Percentiles rank a stretch among this genome's conserved stretches.
These are phyloP conservation scores for Acacia concinna DNA, from an alignment of 331 rosid genomes.

Conservation along the genomic window DNA sequence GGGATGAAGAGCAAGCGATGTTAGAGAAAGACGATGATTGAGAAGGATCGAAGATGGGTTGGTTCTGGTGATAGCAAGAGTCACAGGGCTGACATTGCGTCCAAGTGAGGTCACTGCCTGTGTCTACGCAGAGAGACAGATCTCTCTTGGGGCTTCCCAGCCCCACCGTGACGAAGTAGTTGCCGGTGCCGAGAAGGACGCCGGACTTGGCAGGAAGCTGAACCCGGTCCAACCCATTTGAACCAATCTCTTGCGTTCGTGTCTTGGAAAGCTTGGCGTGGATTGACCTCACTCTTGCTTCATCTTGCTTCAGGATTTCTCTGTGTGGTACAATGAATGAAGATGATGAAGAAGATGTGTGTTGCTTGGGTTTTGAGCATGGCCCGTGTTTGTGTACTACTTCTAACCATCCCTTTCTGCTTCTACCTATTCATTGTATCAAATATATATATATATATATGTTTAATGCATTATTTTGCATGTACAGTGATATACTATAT, in stretches of 20 bases:
- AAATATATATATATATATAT: no score
- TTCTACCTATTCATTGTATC: slow-evolving; percentile 7
- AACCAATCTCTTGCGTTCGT: neutral
- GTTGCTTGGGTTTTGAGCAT: slow-evolving; percentile 40
- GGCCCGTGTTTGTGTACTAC: slow-evolving; percentile 60
- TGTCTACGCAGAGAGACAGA: slow-evolving; percentile 60
- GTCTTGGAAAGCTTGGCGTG: slow-evolving; percentile 26
- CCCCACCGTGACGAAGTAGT: slow-evolving; percentile 63
- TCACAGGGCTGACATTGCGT: slow-evolving; percentile 81
- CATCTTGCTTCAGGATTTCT: slow-evolving; percentile 42
- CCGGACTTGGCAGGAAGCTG: slow-evolving; percentile 68
- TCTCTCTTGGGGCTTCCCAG: slow-evolving; percentile 62
- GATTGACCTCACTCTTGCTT: slow-evolving; percentile 32
- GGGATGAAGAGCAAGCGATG: slow-evolving; percentile 39
- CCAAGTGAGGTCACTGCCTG: slow-evolving; percentile 66
- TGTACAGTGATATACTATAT: no score
- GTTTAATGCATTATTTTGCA: no score
- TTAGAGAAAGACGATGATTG: slow-evolving; percentile 47
- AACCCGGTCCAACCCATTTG: neutral
- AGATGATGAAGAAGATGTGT: neutral
- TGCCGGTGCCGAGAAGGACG: slow-evolving; percentile 49
- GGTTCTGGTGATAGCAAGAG: slow-evolving; percentile 57
- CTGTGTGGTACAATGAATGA: neutral
- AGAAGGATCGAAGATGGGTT: slow-evolving; percentile 54
- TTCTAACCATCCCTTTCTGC: slow-evolving; percentile 22